These are phyloP conservation scores for Aspergillus felis DNA, from an alignment of 2,329 filamentous ascomycete genomes.

Conservation along the genomic window DNA sequence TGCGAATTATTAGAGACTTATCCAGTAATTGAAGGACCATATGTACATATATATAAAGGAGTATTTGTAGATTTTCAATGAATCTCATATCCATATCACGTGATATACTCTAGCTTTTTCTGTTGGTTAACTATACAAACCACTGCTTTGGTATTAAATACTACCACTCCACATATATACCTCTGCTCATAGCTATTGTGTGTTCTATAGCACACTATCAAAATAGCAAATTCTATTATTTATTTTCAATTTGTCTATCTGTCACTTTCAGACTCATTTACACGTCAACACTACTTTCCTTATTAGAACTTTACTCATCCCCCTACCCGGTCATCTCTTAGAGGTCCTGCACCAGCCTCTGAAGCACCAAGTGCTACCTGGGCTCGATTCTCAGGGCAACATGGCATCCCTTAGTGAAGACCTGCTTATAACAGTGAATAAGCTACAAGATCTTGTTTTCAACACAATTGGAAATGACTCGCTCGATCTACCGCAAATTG, in stretches of 20 bases:
- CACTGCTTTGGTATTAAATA: neutral
- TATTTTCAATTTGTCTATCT: neutral
- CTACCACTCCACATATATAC: neutral
- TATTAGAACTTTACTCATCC: neutral
- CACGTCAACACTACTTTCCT: neutral
- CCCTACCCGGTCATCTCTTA: neutral
- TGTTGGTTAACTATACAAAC: neutral
- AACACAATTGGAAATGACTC: conserved; percentile 99
- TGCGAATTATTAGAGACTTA: too few species aligned
- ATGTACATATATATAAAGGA: neutral
- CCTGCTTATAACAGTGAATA: conserved; percentile 92
- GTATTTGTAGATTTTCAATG: neutral
- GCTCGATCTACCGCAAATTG: conserved; percentile 95
- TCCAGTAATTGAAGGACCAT: neutral
- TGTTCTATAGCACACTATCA: neutral
- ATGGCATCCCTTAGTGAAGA: conserved; percentile 98
- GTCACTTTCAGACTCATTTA: neutral
- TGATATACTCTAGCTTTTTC: neutral
- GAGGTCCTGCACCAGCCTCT: neutral
- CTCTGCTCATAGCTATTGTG: neutral
- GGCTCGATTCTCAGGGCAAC: conserved; percentile 8
- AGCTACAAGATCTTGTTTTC: conserved; percentile 97
- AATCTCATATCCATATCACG: neutral
- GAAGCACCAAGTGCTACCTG: neutral
- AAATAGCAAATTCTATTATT: neutral